Evolutionary conservation across 2,329 filamentous ascomycete genomes (phyloP), one percentile per base, ranked within the genome.

Genomic region (Calonectria ilicicola): DNA sequence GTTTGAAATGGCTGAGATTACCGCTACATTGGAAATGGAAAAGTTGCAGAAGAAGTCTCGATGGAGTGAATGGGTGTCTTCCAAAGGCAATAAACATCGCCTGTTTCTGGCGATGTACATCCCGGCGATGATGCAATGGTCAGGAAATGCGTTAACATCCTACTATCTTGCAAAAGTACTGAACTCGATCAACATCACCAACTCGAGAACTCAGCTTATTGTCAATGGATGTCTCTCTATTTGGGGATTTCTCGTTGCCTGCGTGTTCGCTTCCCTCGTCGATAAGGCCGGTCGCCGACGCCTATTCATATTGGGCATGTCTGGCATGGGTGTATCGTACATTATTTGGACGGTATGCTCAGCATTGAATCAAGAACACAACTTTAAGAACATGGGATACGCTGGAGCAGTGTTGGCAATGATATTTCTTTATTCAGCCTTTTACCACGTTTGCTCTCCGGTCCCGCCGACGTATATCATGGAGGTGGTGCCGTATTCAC

Each of bases 361-460:
- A 1, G 84, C 86, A 0, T 76, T 81, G 8, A 84, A 81, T 40
- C 74, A 84, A 32, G 77, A 80, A 32, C 74, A 72, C 58, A 73
- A 79, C 0, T 78, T 78, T 5, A 67, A 79, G 7, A 67, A 78
- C 1, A 78, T 68, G 0, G 77, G 77, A 1, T 84, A 85, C 19
- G 87, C 86, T 1, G 83, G 84, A 21, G 87, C 84, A 5, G 85
- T 88, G 14, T 83, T 90, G 44, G 85, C 85, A 23, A 80, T 80
- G 77, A 80, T 80, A 1, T 80, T 80, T 21, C 51, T 80, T 1
- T 80, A 77, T 14, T 75, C 73, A 0, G 69, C 76, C 10, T 78
- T 75, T 46, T 80, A 80, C 17, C 78, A 80, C 9, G 80, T 81
- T 29, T 86, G 82, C 76, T 84, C 84, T 5, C 84, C 85, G 27